Conservation (phyloP, 192 early-diverging fungal species). For the Backusella psychrophila region DNA sequence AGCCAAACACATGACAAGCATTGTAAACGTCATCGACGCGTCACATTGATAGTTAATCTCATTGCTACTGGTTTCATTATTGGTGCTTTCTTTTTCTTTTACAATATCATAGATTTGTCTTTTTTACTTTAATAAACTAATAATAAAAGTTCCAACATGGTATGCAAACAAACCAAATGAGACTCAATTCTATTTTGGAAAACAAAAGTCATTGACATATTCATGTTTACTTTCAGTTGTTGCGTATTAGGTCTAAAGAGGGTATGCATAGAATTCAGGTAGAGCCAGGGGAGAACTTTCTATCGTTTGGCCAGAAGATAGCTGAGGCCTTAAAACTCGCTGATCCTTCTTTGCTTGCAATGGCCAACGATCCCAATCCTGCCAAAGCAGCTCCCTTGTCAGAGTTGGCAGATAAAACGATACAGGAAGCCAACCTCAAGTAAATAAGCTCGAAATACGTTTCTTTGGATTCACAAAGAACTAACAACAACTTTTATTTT, state of each 20-base stretch:
- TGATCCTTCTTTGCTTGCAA: neutral
- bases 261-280: conserved; percentile 66
- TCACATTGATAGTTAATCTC: neutral
- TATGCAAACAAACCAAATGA: neutral
- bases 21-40: conserved; percentile 5
- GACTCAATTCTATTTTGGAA: neutral
- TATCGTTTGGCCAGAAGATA: conserved; percentile 57
- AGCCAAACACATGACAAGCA: neutral
- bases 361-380: neutral
- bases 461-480: neutral
- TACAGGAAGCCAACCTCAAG: conserved; percentile 8
- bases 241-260: conserved; percentile 69
- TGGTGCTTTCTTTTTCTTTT: neutral
- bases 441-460: neutral
- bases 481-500: neutral
- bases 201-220: neutral
- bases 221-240: conserved; percentile 39
- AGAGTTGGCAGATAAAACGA: neutral
- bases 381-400: neutral
- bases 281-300: conserved; percentile 52
- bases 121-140: too few relatives aligned
- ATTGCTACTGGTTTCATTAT: neutral
- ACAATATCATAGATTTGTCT: neutral
- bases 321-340: conserved; percentile 1
- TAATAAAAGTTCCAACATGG: neutral